Conservation (phyloP, 1,284 basidiomycete genomes). For the Sporisorium graminicola region DNA sequence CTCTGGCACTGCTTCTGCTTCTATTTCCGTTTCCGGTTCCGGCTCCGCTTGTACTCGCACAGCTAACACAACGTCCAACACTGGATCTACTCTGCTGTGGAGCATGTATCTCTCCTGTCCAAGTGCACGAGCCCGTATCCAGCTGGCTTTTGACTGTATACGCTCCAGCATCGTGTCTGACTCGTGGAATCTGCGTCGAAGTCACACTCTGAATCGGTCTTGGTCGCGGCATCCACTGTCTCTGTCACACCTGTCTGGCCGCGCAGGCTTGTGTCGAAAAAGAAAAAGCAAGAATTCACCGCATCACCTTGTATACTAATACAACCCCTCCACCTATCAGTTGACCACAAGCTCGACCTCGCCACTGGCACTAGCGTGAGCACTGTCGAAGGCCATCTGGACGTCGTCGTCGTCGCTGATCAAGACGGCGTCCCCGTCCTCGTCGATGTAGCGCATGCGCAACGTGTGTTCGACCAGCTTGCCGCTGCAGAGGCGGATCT, state of each 20-base stretch:
- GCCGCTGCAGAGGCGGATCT: conserved; percentile 78
- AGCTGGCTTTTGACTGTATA: no score
- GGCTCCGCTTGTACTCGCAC: background rate
- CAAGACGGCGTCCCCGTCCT: conserved; percentile 66
- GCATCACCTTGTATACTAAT: background rate
- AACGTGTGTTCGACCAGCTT: conserved; percentile 29
- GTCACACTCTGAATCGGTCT: no score
- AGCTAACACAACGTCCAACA: background rate
- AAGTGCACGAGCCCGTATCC: no score
- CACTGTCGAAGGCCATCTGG: conserved; percentile 64
- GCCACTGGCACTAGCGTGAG: conserved; percentile 1
- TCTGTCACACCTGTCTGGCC: no score
- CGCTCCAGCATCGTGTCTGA: no score
- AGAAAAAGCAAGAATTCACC: background rate
- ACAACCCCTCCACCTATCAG: background rate
- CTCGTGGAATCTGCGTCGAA: no score
- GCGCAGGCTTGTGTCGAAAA: background rate
- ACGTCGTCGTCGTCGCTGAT: conserved; percentile 67
- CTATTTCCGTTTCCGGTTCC: background rate
- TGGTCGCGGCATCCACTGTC: no score
- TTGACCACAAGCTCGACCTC: conserved; percentile 55
- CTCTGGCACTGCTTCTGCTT: background rate
- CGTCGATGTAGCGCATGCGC: conserved; percentile 62
- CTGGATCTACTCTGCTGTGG: background rate
- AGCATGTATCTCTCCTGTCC: background rate